Percentiles rank a stretch among this genome's conserved stretches.
These are phyloP conservation scores for Parmelia sp. DNA, from an alignment of 495 filamentous ascomycete genomes.

Conservation along the genomic window DNA sequence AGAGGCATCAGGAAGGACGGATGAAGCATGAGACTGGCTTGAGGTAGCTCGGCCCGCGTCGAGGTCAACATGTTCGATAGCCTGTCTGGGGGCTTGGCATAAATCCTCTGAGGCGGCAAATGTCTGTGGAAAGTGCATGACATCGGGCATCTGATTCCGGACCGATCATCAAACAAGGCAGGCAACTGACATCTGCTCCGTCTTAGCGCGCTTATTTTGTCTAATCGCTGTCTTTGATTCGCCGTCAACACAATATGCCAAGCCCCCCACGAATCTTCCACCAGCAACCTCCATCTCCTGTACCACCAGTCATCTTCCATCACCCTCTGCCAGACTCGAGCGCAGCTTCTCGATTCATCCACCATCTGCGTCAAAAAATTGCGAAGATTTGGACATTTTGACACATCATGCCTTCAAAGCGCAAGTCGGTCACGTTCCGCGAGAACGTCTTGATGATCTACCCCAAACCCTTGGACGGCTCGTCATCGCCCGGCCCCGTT, in stretches of 20 bases:
- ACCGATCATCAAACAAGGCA: background rate
- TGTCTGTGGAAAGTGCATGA: background rate
- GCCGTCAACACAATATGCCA: background rate
- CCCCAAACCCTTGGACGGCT: background rate
- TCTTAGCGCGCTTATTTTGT: background rate
- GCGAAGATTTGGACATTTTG: background rate
- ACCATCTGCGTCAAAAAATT: background rate
- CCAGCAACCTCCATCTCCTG: background rate
- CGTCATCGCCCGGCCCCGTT: background rate
- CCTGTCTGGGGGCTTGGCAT: background rate
- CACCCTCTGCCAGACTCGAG: background rate
- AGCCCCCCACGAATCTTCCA: background rate
- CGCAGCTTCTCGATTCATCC: background rate
- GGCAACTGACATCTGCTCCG: background rate
- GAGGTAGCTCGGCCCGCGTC: background rate
- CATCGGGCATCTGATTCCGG: background rate
- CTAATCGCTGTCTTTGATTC: background rate
- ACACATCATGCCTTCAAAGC: background rate
- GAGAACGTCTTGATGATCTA: background rate
- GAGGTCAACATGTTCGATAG: background rate
- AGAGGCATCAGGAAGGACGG: background rate
- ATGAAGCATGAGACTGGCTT: background rate
- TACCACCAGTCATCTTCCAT: background rate
- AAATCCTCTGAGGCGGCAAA: slow-evolving; percentile 4
- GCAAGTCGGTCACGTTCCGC: background rate